Evolutionary conservation across 345 rosid species (phyloP).

Genomic region (Syzygium oleosum): DNA sequence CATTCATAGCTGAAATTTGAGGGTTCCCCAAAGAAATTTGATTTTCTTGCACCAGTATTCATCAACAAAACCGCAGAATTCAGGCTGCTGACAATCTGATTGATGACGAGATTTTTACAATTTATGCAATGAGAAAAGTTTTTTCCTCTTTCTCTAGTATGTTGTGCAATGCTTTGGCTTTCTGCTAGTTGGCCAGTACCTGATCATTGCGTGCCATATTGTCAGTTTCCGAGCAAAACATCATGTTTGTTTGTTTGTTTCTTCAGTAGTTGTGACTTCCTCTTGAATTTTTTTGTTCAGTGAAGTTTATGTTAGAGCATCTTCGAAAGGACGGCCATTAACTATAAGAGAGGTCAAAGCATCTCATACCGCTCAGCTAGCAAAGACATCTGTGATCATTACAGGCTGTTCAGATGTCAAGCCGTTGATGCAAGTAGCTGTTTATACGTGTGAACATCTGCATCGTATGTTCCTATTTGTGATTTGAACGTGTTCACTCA

Average conservation of each 20-base stretch:
- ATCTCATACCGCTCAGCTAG: constrained; percentile 87
- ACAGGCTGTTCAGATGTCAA: constrained; percentile 98
- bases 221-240: background rate
- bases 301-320: constrained; percentile 78
- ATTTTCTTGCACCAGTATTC: background rate
- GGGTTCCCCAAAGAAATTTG: background rate
- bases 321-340: constrained; percentile 69
- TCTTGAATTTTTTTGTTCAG: constrained; percentile 31
- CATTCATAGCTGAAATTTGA: background rate
- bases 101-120: background rate
- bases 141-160: background rate
- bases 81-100: background rate
- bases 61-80: background rate
- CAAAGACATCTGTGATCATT: constrained; percentile 81
- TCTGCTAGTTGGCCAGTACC: background rate
- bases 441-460: constrained; percentile 71
- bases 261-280: background rate
- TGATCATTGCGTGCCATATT: background rate
- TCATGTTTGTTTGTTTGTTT: background rate
- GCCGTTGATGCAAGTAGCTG: constrained; percentile 96
- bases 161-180: background rate
- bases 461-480: too few relatives aligned
- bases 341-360: constrained; percentile 95
- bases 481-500: too few relatives aligned
- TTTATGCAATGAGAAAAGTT: background rate